Evolutionary conservation across 1,139 yeast species (phyloP).

Genomic region (Blastobotrys illinoisensis): DNA sequence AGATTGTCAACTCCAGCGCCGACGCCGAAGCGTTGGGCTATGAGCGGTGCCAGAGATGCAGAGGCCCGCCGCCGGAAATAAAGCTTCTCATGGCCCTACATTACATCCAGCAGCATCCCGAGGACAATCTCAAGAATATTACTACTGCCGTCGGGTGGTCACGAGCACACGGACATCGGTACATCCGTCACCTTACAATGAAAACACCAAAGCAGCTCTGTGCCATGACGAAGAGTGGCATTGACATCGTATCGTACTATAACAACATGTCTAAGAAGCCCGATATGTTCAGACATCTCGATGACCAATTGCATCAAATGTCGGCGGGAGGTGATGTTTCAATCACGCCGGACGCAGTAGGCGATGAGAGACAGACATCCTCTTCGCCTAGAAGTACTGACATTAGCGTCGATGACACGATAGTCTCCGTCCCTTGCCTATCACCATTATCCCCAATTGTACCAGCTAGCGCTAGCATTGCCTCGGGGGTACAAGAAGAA

Average conservation of each 20-base stretch:
- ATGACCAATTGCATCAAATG: neutral
- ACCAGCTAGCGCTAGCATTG: too few relatives aligned
- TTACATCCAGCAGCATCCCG: neutral
- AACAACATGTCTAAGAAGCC: neutral
- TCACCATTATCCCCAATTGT: too few relatives aligned
- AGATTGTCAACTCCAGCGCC: neutral
- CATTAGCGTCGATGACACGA: neutral
- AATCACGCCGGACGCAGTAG: neutral
- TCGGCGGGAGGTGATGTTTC: neutral
- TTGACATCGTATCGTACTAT: neutral
- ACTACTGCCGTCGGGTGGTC: neutral
- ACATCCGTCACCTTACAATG: neutral
- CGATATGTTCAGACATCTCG: neutral
- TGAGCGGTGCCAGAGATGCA: neutral
- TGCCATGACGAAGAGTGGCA: neutral
- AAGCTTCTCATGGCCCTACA: neutral
- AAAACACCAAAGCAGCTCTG: neutral
- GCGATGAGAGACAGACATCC: neutral
- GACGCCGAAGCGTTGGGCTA: neutral
- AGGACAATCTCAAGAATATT: neutral
- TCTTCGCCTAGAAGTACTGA: neutral
- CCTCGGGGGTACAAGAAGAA: too few relatives aligned
- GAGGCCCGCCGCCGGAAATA: neutral
- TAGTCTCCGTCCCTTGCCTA: too few relatives aligned
- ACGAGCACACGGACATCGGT: neutral